A percentile compares a stretch with the other conserved stretches of the same genome.
These are phyloP conservation scores for Diutina neorugosa DNA, from an alignment of 1,139 yeast species.

Conservation along the genomic window DNA sequence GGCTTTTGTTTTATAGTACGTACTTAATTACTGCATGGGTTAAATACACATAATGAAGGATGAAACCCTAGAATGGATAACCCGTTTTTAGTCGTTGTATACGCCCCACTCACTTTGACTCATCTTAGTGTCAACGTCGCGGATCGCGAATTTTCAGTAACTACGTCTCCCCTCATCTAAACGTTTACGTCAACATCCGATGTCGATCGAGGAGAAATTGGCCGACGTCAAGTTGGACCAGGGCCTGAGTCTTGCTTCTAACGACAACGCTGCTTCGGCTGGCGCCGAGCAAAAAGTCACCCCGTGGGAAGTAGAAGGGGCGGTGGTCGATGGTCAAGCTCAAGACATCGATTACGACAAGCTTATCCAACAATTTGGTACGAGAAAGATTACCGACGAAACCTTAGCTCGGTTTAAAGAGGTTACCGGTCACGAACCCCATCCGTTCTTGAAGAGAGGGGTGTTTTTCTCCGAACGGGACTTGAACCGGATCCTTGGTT, in stretches of 20 bases:
- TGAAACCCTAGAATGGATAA: background rate
- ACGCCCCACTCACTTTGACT: no score
- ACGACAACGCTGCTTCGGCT: background rate
- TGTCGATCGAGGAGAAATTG: background rate
- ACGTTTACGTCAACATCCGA: background rate
- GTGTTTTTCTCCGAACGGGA: conserved; percentile 92
- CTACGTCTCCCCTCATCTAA: background rate
- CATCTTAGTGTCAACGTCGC: background rate
- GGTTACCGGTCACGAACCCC: conserved; percentile 90
- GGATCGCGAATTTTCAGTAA: background rate
- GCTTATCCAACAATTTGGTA: conserved; percentile 79
- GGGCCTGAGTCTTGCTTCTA: background rate
- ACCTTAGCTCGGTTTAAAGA: conserved; percentile 62
- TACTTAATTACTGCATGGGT: conserved; percentile 5
- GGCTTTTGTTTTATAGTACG: conserved; percentile 4
- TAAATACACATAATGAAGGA: conserved; percentile 1
- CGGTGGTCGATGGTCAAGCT: conserved; percentile 73
- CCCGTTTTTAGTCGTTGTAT: no score
- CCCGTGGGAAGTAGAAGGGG: conserved; percentile 99
- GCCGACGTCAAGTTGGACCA: conserved; percentile 1
- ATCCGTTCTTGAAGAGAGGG: conserved; percentile 82
- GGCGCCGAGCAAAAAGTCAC: conserved; percentile 58
- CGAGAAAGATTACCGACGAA: conserved; percentile 58
- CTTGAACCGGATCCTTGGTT: conserved; percentile 62
- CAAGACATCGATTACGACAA: conserved; percentile 88